phyloP scores from a whole-genome alignment of 2,329 filamentous ascomycete genomes.

The Xylogone sp. region DNA sequence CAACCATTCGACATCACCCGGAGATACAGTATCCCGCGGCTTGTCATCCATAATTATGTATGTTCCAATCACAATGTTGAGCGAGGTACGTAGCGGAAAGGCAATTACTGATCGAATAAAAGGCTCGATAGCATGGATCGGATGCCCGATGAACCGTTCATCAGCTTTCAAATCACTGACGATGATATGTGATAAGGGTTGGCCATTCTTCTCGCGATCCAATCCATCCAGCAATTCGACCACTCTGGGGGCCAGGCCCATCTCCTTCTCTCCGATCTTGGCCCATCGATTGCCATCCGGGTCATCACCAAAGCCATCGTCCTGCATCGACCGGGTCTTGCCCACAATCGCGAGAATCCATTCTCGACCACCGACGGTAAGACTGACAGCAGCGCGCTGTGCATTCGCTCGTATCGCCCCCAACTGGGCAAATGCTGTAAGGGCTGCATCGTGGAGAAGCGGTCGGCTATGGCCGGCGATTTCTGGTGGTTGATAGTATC shows the following conservation, averaged over 20 bases:
- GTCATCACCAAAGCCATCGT: not conserved
- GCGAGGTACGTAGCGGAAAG: not conserved
- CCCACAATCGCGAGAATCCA: not conserved
- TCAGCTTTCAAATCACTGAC: not conserved
- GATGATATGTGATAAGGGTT: not conserved
- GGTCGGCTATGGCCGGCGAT: not conserved
- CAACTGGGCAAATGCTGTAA: conserved; percentile 40
- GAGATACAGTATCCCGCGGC: conserved; percentile 46
- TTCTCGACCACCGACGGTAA: not conserved
- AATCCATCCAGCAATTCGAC: not conserved
- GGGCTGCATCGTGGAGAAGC: conserved; percentile 28
- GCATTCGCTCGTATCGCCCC: conserved; percentile 39
- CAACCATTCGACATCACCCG: conserved; percentile 48
- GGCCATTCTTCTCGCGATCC: not conserved
- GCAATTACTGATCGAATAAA: not conserved
- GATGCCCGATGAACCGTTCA: not conserved
- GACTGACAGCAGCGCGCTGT: conserved; percentile 39
- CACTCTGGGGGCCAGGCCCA: not conserved
- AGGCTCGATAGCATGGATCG: not conserved
- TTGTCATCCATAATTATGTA: conserved; percentile 56
- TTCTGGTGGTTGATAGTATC: not conserved
- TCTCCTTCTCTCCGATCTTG: not conserved
- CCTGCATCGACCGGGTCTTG: not conserved
- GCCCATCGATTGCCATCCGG: not conserved
- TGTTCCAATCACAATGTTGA: conserved; percentile 46